These are phyloP conservation scores for Trichosporon sp. DNA, from an alignment of 1,284 basidiomycete genomes.

Conservation along the genomic window DNA sequence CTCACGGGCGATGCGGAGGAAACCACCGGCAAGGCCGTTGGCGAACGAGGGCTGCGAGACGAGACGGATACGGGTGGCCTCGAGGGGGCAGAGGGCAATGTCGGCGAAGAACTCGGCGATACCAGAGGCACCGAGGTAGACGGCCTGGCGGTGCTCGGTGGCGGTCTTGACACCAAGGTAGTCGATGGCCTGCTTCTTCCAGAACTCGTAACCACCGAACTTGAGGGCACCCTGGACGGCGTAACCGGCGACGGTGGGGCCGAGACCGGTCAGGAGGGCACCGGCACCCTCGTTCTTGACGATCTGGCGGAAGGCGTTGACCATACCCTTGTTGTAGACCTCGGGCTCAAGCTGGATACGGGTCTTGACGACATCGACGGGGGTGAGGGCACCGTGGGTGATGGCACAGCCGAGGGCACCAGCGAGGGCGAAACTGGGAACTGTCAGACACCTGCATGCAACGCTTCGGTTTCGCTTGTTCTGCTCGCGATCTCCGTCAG, in stretches of 20 bases:
- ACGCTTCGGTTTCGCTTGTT: background rate
- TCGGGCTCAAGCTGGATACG: conserved; percentile 83
- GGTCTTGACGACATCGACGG: conserved; percentile 93
- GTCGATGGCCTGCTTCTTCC: conserved; percentile 90
- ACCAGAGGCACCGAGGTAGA: conserved; percentile 91
- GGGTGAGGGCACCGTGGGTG: conserved; percentile 90
- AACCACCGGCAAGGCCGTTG: conserved; percentile 54
- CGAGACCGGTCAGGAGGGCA: conserved; percentile 91
- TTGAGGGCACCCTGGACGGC: conserved; percentile 95
- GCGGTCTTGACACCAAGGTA: conserved; percentile 77
- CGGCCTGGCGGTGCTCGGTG: conserved; percentile 79
- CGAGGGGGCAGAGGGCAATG: conserved; percentile 57
- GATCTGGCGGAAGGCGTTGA: conserved; percentile 67
- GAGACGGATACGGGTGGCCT: conserved; percentile 59
- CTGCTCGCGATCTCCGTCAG: background rate
- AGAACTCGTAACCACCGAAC: conserved; percentile 88
- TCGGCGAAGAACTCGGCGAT: conserved; percentile 95
- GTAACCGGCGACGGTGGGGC: conserved; percentile 87
- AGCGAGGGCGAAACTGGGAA: conserved; percentile 59
- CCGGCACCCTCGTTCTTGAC: conserved; percentile 73
- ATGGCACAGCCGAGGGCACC: conserved; percentile 88
- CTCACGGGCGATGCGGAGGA: conserved; percentile 55
- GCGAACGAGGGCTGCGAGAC: conserved; percentile 57
- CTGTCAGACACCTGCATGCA: background rate
- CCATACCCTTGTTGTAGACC: conserved; percentile 63